phyloP scores from a whole-genome alignment of 441 rosid genomes.

The Pelargonium australe region DNA sequence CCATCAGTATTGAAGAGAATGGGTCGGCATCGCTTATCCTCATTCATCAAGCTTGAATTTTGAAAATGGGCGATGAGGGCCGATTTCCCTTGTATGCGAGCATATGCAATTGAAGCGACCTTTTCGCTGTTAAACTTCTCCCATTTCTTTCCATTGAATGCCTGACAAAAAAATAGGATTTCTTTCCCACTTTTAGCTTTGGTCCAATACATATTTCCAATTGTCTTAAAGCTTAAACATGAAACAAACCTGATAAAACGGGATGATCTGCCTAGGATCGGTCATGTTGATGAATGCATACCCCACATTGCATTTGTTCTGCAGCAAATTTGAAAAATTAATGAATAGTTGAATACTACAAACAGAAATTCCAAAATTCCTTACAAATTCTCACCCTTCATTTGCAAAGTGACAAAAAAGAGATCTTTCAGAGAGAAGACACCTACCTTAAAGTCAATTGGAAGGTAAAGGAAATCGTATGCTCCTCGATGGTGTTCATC shows the following conservation, averaged over 20 bases:
- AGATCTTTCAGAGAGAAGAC: constrained; percentile 8
- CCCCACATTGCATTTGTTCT: constrained; percentile 80
- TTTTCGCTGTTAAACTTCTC: constrained; percentile 76
- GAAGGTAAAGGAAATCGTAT: constrained; percentile 60
- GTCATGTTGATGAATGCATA: constrained; percentile 77
- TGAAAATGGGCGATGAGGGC: constrained; percentile 73
- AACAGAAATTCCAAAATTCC: not conserved
- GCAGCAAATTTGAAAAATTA: constrained; percentile 26
- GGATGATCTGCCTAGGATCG: constrained; percentile 47
- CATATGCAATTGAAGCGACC: constrained; percentile 68
- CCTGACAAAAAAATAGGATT: constrained; percentile 29
- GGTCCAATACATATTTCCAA: not conserved
- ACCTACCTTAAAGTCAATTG: constrained; percentile 69
- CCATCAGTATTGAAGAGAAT: constrained; percentile 70
- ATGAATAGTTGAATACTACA: constrained; percentile 18
- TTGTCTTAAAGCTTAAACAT: not conserved
- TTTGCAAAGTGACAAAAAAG: constrained; percentile 6
- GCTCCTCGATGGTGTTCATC: constrained; percentile 59
- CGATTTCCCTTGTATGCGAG: constrained; percentile 67
- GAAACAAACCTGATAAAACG: constrained; percentile 54
- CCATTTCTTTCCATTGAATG: constrained; percentile 73
- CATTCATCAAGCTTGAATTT: constrained; percentile 78
- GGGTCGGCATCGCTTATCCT: constrained; percentile 69
- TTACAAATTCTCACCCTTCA: not conserved
- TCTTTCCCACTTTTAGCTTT: constrained; percentile 10